phyloP scores from a whole-genome alignment of 495 filamentous ascomycete species.

The Penicillium pancosmium region DNA sequence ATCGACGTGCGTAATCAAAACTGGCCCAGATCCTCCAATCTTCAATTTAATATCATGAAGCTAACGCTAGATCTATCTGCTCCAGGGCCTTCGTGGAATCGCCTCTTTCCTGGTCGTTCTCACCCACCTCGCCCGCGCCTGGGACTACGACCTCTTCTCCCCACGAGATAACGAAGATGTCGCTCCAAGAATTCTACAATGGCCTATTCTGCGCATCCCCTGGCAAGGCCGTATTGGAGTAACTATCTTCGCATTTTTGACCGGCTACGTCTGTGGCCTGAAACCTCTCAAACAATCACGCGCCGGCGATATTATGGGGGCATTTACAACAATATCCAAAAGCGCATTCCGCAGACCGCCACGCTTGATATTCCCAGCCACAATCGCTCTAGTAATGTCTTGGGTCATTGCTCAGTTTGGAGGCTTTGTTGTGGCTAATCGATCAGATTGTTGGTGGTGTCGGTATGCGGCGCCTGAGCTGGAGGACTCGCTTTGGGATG shows the following conservation, averaged over 20 bases:
- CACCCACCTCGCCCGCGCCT: slow-evolving; percentile 66
- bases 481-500: slow-evolving; percentile 39
- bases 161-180: slow-evolving; percentile 52
- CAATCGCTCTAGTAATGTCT: slow-evolving; percentile 60
- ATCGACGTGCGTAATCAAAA: slow-evolving; percentile 58
- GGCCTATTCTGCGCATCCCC: slow-evolving; percentile 62
- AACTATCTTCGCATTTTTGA: slow-evolving; percentile 67
- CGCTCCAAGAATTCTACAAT: slow-evolving; percentile 57
- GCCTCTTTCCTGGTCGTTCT: slow-evolving; percentile 68
- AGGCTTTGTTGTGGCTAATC: slow-evolving; percentile 58
- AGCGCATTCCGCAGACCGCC: slow-evolving; percentile 67
- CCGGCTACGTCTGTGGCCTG: slow-evolving; percentile 69
- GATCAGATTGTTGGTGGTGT: slow-evolving; percentile 64
- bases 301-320: slow-evolving; percentile 54
- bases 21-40: not conserved
- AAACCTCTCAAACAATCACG: slow-evolving; percentile 65
- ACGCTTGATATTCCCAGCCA: slow-evolving; percentile 63
- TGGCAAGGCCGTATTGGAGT: slow-evolving; percentile 69
- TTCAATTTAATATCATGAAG: not conserved
- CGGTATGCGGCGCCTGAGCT: slow-evolving; percentile 56
- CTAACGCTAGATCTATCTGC: not conserved
- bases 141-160: slow-evolving; percentile 60
- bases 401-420: slow-evolving; percentile 65
- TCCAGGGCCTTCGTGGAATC: slow-evolving; percentile 67
- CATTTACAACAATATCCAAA: slow-evolving; percentile 58